Evolutionary conservation across 208 protist species (phyloP), one percentile per base, ranked within the genome.

Genomic region (Leptomonas pyrrhocoris): DNA sequence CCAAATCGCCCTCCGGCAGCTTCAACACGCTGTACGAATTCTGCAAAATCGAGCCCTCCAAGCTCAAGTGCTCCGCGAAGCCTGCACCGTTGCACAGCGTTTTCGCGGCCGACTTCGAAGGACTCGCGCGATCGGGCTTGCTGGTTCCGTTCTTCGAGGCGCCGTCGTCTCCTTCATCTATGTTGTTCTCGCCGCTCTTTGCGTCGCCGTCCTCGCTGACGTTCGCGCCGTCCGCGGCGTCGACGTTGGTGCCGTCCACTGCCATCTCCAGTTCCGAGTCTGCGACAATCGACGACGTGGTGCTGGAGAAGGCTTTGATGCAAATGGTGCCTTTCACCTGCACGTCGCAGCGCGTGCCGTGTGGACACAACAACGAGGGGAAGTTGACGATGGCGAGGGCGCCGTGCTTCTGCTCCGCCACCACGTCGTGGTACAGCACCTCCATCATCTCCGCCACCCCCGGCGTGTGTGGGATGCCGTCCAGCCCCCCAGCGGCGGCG

Each of bases 391-490:
- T 79, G 19, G 80, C 72, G 4, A 60, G 59, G 19, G 84, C 73
- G 15, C 86, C 87, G 27, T 82, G 71, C 40, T 69, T 65, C 1
- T 71, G 49, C 34, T 94, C 90, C 6, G 60, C 63, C 12, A 85
- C 81, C 7, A 93, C 86, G 51, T 97, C 93, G 8, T 55, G 63
- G 78, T 97, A 97, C 27, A 97, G 85, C 81, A 93, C 79, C 68
- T 94, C 87, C 54, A 97, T 55, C 93, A 97, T 94, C 28, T 71
- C 45, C 31, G 67, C 49, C 25, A 94, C 79, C 16, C 81, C 70
- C 27, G 68, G 75, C 1, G 59, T 42, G 53, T 80, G 73, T 5
- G 90, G 83, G 38, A 92, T 57, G 11, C 42, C 53, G 21, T 89
- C 74, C 34, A 89, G 46, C 16, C 80, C 78, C n/a, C 38, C 60